Percentiles rank a stretch among this genome's conserved stretches.
Evolutionary conservation across 208 protist genomes (phyloP).

Genomic region (Leishmania martiniquensis): DNA sequence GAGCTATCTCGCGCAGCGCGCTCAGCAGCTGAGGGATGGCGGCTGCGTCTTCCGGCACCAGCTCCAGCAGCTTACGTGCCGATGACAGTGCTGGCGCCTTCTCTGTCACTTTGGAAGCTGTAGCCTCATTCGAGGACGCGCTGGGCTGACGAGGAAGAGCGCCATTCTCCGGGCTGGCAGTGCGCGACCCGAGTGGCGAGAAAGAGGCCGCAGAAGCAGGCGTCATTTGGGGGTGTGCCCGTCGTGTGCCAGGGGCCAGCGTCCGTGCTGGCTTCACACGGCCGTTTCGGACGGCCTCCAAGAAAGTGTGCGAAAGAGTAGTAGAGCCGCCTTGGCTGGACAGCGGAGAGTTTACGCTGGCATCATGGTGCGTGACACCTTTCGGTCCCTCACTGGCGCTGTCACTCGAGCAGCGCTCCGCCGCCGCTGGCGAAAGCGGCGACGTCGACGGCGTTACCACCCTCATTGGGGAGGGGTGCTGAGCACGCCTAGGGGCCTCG

Average conservation of each 20-base stretch:
- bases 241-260: neutral
- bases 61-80: constrained; percentile 27
- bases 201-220: neutral
- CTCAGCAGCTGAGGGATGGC: constrained; percentile 41
- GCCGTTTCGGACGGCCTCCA: constrained; percentile 25
- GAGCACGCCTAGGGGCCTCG: constrained; percentile 23
- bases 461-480: constrained; percentile 19
- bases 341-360: neutral
- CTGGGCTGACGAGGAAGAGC: neutral
- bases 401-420: neutral
- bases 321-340: neutral
- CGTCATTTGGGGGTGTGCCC: neutral
- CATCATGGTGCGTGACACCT: neutral
- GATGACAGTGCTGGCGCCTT: neutral
- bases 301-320: constrained; percentile 5
- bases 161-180: neutral
- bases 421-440: neutral
- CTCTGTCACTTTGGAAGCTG: neutral
- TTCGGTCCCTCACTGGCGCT: neutral
- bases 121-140: neutral
- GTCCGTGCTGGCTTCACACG: neutral
- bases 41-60: constrained; percentile 42
- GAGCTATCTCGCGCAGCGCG: constrained; percentile 55
- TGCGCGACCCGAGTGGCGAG: neutral
- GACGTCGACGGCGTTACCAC: neutral